phyloP scores from a whole-genome alignment of 2,329 filamentous ascomycete genomes.

The Diaporthe helianthi region DNA sequence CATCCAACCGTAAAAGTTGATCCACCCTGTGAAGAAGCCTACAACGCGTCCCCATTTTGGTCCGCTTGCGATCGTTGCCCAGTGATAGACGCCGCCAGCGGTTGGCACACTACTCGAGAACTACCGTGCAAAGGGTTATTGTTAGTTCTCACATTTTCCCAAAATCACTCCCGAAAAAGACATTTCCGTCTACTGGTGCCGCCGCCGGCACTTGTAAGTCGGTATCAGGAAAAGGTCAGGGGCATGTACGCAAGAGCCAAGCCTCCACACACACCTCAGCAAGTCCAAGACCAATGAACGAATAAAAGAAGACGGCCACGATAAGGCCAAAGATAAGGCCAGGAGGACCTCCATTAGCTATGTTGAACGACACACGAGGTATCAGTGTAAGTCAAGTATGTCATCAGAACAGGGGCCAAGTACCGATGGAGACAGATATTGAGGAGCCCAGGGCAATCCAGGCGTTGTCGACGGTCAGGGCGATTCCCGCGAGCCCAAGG shows the following conservation, averaged over 20 bases:
- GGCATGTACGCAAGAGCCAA: background rate
- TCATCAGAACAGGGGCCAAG: background rate
- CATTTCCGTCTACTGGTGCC: background rate
- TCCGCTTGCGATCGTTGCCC: conserved; percentile 65
- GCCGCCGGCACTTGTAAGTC: conserved; percentile 6
- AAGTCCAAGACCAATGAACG: conserved; percentile 50
- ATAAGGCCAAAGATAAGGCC: conserved; percentile 52
- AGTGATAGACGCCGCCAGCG: conserved; percentile 66
- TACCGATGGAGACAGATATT: conserved; percentile 59
- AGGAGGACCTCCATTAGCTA: conserved; percentile 51
- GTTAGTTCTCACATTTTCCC: conserved; percentile 38
- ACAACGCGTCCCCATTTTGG: conserved; percentile 59
- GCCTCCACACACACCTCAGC: conserved; percentile 45
- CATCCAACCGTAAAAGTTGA: conserved; percentile 68
- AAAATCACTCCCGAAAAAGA: too few species aligned
- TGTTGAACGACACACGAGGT: background rate
- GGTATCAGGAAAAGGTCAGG: conserved; percentile 18
- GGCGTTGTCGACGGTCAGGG: conserved; percentile 69
- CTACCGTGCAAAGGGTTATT: conserved; percentile 50
- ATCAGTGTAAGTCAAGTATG: conserved; percentile 27
- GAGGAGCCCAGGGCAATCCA: conserved; percentile 70
- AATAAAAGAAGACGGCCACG: conserved; percentile 52
- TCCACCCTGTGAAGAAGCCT: conserved; percentile 55
- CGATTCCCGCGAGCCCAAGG: conserved; percentile 64
- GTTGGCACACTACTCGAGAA: conserved; percentile 68